Conservation (phyloP, 164 flowering plant genomes). For the Chimonanthus salicifolius region DNA sequence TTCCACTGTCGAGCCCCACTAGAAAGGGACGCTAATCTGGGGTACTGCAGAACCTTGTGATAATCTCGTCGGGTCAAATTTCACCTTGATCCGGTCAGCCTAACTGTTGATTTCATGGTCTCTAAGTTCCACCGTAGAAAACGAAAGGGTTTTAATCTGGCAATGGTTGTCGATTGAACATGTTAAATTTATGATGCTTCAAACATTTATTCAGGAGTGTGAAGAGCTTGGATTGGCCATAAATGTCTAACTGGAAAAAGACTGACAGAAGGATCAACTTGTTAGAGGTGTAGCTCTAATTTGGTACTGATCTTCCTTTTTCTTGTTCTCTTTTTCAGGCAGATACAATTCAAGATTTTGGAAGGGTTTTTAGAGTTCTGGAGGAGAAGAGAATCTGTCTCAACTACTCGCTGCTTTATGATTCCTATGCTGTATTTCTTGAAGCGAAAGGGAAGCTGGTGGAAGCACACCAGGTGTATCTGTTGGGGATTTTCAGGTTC, state of each 20-base stretch:
- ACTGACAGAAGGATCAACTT: neutral
- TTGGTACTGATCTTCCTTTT: neutral
- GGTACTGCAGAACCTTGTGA: neutral
- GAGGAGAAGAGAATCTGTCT: slow-evolving; percentile 43
- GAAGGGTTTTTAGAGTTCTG: slow-evolving; percentile 46
- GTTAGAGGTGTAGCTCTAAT: neutral
- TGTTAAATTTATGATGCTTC: neutral
- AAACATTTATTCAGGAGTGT: neutral
- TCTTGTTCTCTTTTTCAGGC: slow-evolving; percentile 31
- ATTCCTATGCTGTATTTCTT: slow-evolving; percentile 54
- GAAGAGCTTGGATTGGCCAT: neutral
- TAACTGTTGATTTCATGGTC: neutral
- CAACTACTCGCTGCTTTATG: slow-evolving; percentile 49
- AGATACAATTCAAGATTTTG: slow-evolving; percentile 49
- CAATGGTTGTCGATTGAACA: neutral
- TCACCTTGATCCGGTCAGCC: neutral
- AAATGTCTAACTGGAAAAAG: neutral
- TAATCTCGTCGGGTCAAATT: neutral
- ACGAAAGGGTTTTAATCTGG: neutral
- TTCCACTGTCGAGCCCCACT: neutral
- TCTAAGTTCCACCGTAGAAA: too few species aligned
- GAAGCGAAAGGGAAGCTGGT: slow-evolving; percentile 60
- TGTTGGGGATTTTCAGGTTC: slow-evolving; percentile 70
- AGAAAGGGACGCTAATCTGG: neutral
- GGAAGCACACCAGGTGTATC: slow-evolving; percentile 59